Base-by-base conservation (phyloP, 257 asterid species). In the Ehretia macrophylla region DNA sequence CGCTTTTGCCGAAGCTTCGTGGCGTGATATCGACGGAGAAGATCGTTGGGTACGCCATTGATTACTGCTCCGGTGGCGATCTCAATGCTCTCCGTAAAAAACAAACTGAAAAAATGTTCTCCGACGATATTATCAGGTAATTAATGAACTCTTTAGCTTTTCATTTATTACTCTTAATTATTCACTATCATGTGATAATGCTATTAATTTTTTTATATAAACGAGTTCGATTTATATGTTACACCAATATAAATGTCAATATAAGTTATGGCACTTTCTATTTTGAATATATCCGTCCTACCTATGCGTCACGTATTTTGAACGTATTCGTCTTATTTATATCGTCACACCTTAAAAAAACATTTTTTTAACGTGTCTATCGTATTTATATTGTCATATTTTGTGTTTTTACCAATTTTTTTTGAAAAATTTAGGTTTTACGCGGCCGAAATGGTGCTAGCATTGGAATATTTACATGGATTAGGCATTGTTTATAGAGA, bases 41-140 rank as follows among this genome's bases (percentile, higher is more conserved):
- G 17, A 72, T 92, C 42, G 83, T 92, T 6, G 99, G 97, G 12
- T 92, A 92, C 22, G 91, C 89, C 3, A 86, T 92, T 49, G 97
- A 92, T 84, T 92, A 84, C 68, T 92, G 99, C 68, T 84, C 99
- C 22, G 99, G 99, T 1, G 83, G 87, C 37, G 87, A 92, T 79
- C 95, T 92, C 58, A 81, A 81, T 78, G 72, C 72, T 27, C 75
- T 88, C 49, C 60, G 97, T 64, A 85, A 65, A 42, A 90, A 71
- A 8, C 96, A 93, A 53, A 83, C 91, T 1, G 99, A 93, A 56
- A 80, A 83, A 59, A 89, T 89, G 97, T 93, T 93, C 79, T 89
- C 99, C 64, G 88, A 85, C n/a, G 96, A 89, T 49, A 65, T 79
- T 49, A 89, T 93, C 82, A 85, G 99, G 99, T 88, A 68, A 48